Evolutionary conservation across 2,329 filamentous ascomycete genomes (phyloP).

Genomic region (Corniculantispora saksenae): DNA sequence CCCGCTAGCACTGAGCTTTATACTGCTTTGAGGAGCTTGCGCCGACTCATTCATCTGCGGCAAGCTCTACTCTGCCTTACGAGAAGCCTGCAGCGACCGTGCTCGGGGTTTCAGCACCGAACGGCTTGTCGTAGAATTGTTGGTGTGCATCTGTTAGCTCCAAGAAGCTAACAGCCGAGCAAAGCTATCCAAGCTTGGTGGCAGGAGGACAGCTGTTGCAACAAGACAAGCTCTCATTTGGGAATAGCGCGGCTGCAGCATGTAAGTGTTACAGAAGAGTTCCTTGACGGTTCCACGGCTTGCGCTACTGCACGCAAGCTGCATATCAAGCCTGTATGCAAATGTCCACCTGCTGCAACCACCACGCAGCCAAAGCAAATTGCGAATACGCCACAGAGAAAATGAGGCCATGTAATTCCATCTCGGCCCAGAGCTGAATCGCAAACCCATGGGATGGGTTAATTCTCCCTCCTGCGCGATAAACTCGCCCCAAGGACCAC

Average conservation of each 20-base stretch:
- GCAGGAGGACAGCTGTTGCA: neutral
- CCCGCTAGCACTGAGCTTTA: neutral
- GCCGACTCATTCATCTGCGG: neutral
- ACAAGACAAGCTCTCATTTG: neutral
- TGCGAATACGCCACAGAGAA: neutral
- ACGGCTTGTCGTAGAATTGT: neutral
- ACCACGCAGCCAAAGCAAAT: neutral
- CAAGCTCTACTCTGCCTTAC: neutral
- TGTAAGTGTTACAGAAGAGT: slow-evolving; percentile 1
- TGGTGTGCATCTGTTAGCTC: neutral
- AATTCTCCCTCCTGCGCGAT: neutral
- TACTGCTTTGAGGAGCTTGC: neutral
- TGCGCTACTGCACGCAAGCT: neutral
- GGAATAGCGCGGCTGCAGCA: slow-evolving; percentile 10
- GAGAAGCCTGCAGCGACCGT: neutral
- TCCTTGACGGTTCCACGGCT: neutral
- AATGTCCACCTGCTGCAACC: neutral
- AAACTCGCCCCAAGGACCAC: neutral
- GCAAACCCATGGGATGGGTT: neutral
- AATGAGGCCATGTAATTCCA: neutral
- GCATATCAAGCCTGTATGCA: neutral
- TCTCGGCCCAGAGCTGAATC: neutral
- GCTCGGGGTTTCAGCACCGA: neutral
- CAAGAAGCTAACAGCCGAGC: neutral
- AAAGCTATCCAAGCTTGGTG: neutral